Percentiles rank a stretch among this genome's conserved stretches.
phyloP scores from a whole-genome alignment of 2,329 filamentous ascomycete species.

The Tolypocladium tundrense region DNA sequence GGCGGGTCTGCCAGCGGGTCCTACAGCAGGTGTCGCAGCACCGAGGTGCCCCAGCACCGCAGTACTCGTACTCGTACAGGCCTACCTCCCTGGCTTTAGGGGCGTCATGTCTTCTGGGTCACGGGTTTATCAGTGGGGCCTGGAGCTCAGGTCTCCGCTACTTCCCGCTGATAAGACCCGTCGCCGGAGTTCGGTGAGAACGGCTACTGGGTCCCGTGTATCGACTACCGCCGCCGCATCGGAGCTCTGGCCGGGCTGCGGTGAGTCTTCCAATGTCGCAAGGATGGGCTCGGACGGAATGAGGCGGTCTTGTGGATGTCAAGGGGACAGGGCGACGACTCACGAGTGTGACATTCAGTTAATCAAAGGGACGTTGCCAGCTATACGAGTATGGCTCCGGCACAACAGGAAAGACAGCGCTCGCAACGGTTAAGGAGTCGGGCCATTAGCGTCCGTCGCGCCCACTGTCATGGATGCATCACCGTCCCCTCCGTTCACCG shows the following conservation, averaged over 20 bases:
- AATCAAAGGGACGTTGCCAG: not conserved
- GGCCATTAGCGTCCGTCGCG: not conserved
- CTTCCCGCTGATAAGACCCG: conserved; percentile 11
- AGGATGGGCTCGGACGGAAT: not conserved
- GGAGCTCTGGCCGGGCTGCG: not conserved
- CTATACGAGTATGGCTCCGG: no score
- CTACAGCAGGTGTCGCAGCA: not conserved
- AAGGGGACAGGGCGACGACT: not conserved
- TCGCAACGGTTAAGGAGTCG: not conserved
- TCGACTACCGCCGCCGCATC: not conserved
- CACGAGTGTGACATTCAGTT: no score
- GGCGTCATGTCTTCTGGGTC: not conserved
- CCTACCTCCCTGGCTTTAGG: no score
- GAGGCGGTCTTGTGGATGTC: not conserved
- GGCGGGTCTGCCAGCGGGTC: not conserved
- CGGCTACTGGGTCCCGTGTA: not conserved
- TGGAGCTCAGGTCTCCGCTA: conserved; percentile 7
- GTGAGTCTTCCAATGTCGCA: not conserved
- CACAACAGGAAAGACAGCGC: not conserved
- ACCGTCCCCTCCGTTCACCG: not conserved
- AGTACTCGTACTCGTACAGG: not conserved
- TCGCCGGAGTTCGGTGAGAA: not conserved
- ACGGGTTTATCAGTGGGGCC: not conserved
- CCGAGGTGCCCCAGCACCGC: not conserved
- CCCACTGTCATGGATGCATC: not conserved